Conservation (phyloP, 2,329 filamentous ascomycete species). For the Phialophora chinensis region DNA sequence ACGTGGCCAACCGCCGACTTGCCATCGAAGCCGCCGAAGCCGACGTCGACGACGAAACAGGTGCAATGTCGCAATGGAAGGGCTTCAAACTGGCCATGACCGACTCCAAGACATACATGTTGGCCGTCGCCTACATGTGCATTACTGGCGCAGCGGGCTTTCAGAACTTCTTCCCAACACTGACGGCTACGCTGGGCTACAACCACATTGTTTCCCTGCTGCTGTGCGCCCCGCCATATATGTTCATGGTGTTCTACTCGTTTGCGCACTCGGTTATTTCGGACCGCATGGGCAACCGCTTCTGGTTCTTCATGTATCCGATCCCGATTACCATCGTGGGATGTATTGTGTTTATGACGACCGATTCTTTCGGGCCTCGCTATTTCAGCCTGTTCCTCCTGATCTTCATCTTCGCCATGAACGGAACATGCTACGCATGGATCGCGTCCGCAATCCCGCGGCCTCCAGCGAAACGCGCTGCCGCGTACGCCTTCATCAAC, state of each 20-base stretch:
- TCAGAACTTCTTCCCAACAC: slow-evolving; percentile 64
- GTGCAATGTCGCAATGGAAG: slow-evolving; percentile 55
- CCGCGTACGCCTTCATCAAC: slow-evolving; percentile 62
- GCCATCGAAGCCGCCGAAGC: slow-evolving; percentile 58
- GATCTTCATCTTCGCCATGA: slow-evolving; percentile 62
- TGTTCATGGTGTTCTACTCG: slow-evolving; percentile 60
- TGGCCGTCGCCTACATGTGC: slow-evolving; percentile 57
- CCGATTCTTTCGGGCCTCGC: slow-evolving; percentile 57
- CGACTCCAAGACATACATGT: slow-evolving; percentile 51
- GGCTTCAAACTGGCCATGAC: slow-evolving; percentile 59
- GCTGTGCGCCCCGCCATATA: slow-evolving; percentile 60
- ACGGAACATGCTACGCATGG: slow-evolving; percentile 58
- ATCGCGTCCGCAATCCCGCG: slow-evolving; percentile 59
- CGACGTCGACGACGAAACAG: slow-evolving; percentile 56
- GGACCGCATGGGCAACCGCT: slow-evolving; percentile 55
- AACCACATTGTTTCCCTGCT: slow-evolving; percentile 56
- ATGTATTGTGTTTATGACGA: slow-evolving; percentile 62
- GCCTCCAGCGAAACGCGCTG: slow-evolving; percentile 61
- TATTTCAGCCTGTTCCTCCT: slow-evolving; percentile 64
- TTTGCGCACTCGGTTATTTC: slow-evolving; percentile 54
- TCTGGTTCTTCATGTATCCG: slow-evolving; percentile 60
- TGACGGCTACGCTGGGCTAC: slow-evolving; percentile 55
- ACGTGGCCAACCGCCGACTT: slow-evolving; percentile 56
- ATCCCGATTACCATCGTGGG: slow-evolving; percentile 59
- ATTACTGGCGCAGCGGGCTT: slow-evolving; percentile 59